Percentiles rank a stretch among this genome's conserved stretches.
Conservation (phyloP, 1,139 yeast genomes). For the Kodamaea arcana region DNA sequence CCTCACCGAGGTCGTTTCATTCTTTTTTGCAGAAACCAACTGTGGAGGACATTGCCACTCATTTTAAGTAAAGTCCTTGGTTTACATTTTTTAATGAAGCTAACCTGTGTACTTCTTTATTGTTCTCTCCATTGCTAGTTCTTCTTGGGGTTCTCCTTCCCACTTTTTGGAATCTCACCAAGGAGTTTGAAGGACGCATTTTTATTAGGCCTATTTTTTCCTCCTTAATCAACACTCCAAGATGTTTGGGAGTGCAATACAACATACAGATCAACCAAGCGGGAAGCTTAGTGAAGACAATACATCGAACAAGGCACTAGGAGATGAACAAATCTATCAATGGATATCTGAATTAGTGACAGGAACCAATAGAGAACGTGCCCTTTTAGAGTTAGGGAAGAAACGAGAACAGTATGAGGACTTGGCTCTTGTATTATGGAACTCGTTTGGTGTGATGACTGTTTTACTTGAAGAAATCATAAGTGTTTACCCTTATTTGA, state of each 20-base stretch:
- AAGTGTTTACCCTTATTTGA: constrained; percentile 81
- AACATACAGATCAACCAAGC: neutral
- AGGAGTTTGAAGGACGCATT: no score
- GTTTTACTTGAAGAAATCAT: constrained; percentile 85
- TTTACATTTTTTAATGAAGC: no score
- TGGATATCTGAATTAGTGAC: constrained; percentile 89
- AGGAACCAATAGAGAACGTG: constrained; percentile 90
- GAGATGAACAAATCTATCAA: constrained; percentile 81
- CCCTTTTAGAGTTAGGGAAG: constrained; percentile 85
- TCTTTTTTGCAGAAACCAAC: no score
- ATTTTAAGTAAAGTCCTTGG: no score
- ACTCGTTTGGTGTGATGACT: constrained; percentile 95
- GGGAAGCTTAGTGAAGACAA: neutral
- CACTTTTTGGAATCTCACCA: no score
- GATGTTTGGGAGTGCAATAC: neutral
- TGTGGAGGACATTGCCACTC: no score
- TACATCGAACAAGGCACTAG: constrained; percentile 53
- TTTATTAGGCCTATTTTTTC: no score
- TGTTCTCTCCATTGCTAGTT: no score
- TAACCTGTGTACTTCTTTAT: no score
- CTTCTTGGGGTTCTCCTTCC: no score
- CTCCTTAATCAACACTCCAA: neutral
- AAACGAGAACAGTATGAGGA: constrained; percentile 94
- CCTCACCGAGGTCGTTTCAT: constrained; percentile 40
- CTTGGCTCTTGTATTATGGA: constrained; percentile 89